Base-by-base conservation (phyloP, 179 eudicot genomes). In the Heliamphora pulchella region DNA sequence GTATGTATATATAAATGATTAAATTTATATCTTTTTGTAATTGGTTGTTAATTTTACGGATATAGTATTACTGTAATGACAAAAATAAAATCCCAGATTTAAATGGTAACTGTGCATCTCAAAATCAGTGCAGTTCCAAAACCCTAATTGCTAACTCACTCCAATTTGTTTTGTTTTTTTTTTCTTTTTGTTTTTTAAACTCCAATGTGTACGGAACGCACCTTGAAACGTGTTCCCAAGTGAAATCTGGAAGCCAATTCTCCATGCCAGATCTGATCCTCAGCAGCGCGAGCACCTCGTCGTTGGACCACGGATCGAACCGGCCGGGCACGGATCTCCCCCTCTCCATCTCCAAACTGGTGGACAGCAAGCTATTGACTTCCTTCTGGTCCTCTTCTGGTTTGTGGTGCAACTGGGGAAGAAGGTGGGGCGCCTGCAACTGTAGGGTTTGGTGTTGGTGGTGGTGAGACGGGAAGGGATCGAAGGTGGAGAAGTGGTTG, bases 191-290 rank as follows among this genome's bases (percentile, higher is more conserved):
- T 41, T 8, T 22, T 17, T 65, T 2, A 7, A 66, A 66, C 46
- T 13, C 41, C 5, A 39, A 15, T 17, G 3, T 17, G 64, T 74
- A 18, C 8, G 31, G 3, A 55, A 22, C 6, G 54, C 86, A 91
- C 97, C 97, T 91, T 55, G 97, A 93, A 44, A 93, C 94, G 81
- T 89, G 90, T 68, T 91, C 95, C 97, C 97, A 93, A 61, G 91
- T 89, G 80, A 89, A 91, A 68, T 89, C 90, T 17, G 89, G 90
- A 70, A 90, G 88, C 94, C 92, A 93, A 82, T 80, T 85, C 66
- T 90, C 94, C 81, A 86, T 75, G 47, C 83, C 83, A 81, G 94
- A 93, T 88, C 92, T 89, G 87, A 90, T 85, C 84, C 87, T 90
- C 78, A 91, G 75, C 17, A 91, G 88, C 1, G 91, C 84, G 76